phyloP scores from a whole-genome alignment of 2,329 filamentous ascomycete species.

The Aspergillus bombycis region DNA sequence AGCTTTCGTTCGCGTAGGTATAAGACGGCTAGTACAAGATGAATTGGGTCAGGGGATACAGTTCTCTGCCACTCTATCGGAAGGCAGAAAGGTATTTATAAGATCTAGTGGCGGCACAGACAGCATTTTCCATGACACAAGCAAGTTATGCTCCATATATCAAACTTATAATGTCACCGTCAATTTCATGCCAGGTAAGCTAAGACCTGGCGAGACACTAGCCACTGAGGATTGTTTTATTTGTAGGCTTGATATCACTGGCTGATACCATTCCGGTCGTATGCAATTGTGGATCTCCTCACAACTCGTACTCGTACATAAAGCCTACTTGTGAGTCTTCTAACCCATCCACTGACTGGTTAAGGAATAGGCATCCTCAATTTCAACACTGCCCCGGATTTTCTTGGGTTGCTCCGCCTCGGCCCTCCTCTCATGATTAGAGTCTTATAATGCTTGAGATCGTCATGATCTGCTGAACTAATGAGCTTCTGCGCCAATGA shows the following conservation, averaged over 20 bases:
- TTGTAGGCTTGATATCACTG: background rate
- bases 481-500: background rate
- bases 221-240: background rate
- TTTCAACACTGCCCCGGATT: background rate
- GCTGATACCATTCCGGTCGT: background rate
- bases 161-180: background rate
- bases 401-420: background rate
- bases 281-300: background rate
- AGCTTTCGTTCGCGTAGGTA: background rate
- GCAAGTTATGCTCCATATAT: background rate
- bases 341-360: background rate
- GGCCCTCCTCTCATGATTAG: background rate
- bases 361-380: background rate
- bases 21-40: background rate
- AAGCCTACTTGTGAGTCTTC: background rate
- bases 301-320: background rate
- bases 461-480: background rate
- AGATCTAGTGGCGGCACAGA: background rate
- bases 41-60: background rate
- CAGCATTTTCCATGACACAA: background rate
- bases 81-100: background rate
- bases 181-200: background rate
- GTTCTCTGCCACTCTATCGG: background rate
- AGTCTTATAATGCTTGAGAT: background rate
- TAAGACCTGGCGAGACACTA: background rate